Evolutionary conservation across 257 asterid species (phyloP), one percentile per base, ranked within the genome.

Genomic region (Nicotiana noctiflora): DNA sequence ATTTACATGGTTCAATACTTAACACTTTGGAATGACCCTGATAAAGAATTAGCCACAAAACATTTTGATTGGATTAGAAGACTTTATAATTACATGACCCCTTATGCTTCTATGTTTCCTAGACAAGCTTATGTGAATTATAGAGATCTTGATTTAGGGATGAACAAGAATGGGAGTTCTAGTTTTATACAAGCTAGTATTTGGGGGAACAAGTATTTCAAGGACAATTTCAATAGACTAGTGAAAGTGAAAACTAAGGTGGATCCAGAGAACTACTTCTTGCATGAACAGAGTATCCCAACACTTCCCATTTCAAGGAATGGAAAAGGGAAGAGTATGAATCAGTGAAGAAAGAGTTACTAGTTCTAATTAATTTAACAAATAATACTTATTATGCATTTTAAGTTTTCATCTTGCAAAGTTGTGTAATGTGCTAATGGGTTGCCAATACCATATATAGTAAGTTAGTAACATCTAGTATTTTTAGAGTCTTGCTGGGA

Each of bases 231-330:
- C 34, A 80, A 84, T 81, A 87, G 89, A 52, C 66, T 92, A 0
- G 88, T 89, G 6, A 72, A 65, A 27, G 92, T 92, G 81, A 93
- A 93, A 89, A 89, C 90, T 0, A 85, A 85, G 60, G 86, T 90
- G 27, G 97, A 92, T 88, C 96, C 96, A 0, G 90, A 84, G 11
- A 90, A 92, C 79, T 86, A 91, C 86, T 92, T 92, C 84, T 82
- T 91, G 60, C 90, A 88, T 77, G 97, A 93, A 83, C 97, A 92
- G 82, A 92, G 96, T 76, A 89, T 92, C 21, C 97, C 97, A 2
- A 81, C 93, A 29, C 86, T 91, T 23, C 83, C 86, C 0, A 72
- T 85, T 81, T 80, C 83, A 78, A 19, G 31, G 19, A 59, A 61
- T 52, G 65, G 72, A 13, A 60, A 56, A 13, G 86, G 52, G 62